Evolutionary conservation across 2,329 filamentous ascomycete species (phyloP).

Genomic region (Colletotrichum horii): DNA sequence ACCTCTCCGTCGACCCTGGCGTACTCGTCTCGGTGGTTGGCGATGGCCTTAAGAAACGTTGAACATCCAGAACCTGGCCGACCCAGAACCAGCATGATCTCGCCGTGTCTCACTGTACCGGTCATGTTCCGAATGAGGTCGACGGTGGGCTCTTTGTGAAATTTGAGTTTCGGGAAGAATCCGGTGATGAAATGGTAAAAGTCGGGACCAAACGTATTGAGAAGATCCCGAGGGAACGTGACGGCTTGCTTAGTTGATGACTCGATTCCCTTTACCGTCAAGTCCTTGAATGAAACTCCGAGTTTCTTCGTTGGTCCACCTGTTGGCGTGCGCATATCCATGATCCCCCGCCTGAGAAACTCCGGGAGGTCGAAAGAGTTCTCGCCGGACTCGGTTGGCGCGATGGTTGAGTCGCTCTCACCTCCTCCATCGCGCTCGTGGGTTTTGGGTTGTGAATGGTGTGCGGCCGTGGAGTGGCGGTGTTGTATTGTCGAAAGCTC

Average conservation of each 20-base stretch:
- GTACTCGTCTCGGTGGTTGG: slow-evolving; percentile 71
- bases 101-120: slow-evolving; percentile 37
- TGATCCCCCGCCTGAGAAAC: slow-evolving; percentile 77
- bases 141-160: slow-evolving; percentile 28
- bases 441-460: not conserved
- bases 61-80: slow-evolving; percentile 77
- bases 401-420: slow-evolving; percentile 17
- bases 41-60: slow-evolving; percentile 78
- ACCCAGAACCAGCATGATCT: slow-evolving; percentile 58
- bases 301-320: slow-evolving; percentile 76
- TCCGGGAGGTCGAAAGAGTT: slow-evolving; percentile 65
- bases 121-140: slow-evolving; percentile 36
- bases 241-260: slow-evolving; percentile 72
- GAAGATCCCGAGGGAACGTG: slow-evolving; percentile 74
- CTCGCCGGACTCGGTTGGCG: not conserved
- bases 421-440: not conserved
- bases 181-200: slow-evolving; percentile 66
- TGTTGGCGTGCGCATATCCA: slow-evolving; percentile 71
- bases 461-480: not conserved
- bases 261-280: slow-evolving; percentile 76
- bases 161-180: slow-evolving; percentile 37
- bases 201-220: slow-evolving; percentile 83
- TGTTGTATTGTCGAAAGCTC: slow-evolving; percentile 26
- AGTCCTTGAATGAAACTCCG: slow-evolving; percentile 77
- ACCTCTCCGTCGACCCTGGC: slow-evolving; percentile 72